Percentiles rank a stretch among this genome's conserved stretches.
phyloP scores from a whole-genome alignment of 257 asterid genomes.

The Anisodus tanguticus region DNA sequence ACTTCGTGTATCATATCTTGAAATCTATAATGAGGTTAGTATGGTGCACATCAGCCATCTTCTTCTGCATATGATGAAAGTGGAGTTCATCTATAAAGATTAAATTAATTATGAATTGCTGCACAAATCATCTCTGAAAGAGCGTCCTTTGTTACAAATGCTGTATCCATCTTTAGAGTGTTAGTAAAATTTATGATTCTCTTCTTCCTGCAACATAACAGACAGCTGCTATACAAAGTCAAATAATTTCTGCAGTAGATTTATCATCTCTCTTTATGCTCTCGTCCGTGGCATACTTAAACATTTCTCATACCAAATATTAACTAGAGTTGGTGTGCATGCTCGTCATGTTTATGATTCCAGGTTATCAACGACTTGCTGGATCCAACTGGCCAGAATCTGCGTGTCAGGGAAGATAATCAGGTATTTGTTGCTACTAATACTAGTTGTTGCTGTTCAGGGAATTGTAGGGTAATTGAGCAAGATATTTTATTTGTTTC shows the following conservation, averaged over 20 bases:
- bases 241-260: slow-evolving; percentile 19
- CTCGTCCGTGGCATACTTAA: not conserved
- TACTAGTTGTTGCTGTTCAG: slow-evolving; percentile 21
- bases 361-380: slow-evolving; percentile 97
- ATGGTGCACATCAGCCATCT: not conserved
- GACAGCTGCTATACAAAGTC: not conserved
- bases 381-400: slow-evolving; percentile 97
- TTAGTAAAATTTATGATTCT: not conserved
- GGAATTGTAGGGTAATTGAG: slow-evolving; percentile 7
- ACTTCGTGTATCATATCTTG: slow-evolving; percentile 97
- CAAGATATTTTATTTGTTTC: not conserved
- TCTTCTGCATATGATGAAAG: not conserved
- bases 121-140: not conserved
- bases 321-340: slow-evolving; percentile 13
- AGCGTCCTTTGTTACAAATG: slow-evolving; percentile 4
- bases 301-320: slow-evolving; percentile 15
- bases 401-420: slow-evolving; percentile 96
- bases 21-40: slow-evolving; percentile 97
- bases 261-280: not conserved
- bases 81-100: not conserved
- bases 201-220: not conserved
- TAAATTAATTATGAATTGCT: not conserved
- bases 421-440: slow-evolving; percentile 62
- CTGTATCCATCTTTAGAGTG: not conserved
- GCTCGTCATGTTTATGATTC: slow-evolving; percentile 28